Conservation (phyloP, 1,139 yeast species). For the Pichia cactophila region DNA sequence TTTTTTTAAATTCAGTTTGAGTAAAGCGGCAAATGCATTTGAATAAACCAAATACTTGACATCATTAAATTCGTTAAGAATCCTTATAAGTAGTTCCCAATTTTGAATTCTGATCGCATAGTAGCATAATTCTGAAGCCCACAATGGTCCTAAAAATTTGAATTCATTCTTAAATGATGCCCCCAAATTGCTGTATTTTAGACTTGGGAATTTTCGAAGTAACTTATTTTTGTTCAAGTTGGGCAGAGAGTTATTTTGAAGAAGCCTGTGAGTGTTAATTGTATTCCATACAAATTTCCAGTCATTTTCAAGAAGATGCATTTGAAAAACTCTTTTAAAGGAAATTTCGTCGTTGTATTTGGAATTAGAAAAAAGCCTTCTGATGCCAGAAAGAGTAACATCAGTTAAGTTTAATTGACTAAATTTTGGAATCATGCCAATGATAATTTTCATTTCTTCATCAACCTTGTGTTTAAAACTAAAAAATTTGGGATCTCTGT, state of each 20-base stretch:
- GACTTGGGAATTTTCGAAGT: not conserved
- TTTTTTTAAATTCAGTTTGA: not conserved
- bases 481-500: not conserved
- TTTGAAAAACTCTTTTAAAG: not conserved
- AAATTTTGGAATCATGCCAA: not conserved
- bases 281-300: constrained; percentile 8
- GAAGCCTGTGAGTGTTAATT: not conserved
- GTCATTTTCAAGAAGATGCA: not conserved
- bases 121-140: not conserved
- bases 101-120: constrained; percentile 1
- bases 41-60: constrained; percentile 1
- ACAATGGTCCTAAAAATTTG: not conserved
- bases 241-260: not conserved
- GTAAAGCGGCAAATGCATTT: constrained; percentile 1
- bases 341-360: constrained; percentile 1
- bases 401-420: not conserved
- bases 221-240: not conserved
- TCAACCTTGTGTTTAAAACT: too few relatives aligned
- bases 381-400: not conserved
- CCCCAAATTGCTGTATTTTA: constrained; percentile 3
- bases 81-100: constrained; percentile 11
- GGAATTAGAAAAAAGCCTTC: not conserved
- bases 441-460: not conserved
- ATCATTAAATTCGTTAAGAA: constrained; percentile 3
- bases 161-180: not conserved